phyloP scores from a whole-genome alignment of 768 basidiomycete genomes.

The Phlegmacium glaucopus region DNA sequence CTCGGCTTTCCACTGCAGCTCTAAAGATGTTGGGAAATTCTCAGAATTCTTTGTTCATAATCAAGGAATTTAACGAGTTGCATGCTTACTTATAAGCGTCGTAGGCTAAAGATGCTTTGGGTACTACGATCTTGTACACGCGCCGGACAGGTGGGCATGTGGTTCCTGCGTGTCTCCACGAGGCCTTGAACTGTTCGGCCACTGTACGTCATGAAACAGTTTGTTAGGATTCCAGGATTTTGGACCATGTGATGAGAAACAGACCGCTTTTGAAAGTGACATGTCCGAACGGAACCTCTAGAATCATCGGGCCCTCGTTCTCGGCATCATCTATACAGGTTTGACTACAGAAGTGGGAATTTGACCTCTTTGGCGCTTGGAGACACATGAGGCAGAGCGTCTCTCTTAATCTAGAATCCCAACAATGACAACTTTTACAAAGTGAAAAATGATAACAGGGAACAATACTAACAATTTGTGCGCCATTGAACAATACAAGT shows the following conservation, averaged over 20 bases:
- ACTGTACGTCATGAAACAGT: no score
- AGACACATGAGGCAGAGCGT: conserved; percentile 58
- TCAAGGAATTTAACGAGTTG: neutral
- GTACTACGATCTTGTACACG: conserved; percentile 61
- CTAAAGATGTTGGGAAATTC: conserved; percentile 27
- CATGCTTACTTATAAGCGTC: conserved; percentile 54
- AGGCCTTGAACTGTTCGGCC: conserved; percentile 62
- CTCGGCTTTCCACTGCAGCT: conserved; percentile 52
- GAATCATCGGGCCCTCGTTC: conserved; percentile 49
- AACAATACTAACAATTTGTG: conserved; percentile 45
- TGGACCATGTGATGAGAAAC: conserved; percentile 14
- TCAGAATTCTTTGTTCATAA: neutral
- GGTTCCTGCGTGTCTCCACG: conserved; percentile 60
- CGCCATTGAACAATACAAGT: conserved; percentile 49
- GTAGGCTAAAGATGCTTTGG: conserved; percentile 50
- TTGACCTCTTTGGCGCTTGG: conserved; percentile 48
- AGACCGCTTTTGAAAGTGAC: conserved; percentile 64
- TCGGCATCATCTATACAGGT: conserved; percentile 53
- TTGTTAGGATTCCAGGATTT: neutral
- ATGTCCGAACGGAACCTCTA: conserved; percentile 59
- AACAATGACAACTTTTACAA: neutral
- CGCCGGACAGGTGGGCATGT: conserved; percentile 54
- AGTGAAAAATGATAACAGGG: neutral
- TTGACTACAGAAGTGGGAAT: conserved; percentile 62
- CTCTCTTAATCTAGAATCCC: conserved; percentile 36